Evolutionary conservation across 768 basidiomycete species (phyloP), one percentile per base, ranked within the genome.

Genomic region (Tulasnella calospora): DNA sequence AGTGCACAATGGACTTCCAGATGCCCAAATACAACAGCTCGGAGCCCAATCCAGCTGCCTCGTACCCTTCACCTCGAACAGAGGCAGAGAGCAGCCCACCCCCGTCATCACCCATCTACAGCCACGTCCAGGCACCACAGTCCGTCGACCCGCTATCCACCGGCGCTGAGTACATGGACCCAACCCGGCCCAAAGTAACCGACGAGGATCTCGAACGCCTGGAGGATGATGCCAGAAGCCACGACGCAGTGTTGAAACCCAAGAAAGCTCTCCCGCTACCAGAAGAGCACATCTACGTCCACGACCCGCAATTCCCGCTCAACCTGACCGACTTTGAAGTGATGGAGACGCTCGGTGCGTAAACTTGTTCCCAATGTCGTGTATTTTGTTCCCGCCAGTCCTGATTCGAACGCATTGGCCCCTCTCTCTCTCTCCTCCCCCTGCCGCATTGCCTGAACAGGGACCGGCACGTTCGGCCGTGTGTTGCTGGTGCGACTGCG

Each of bases 381-480:
- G 38, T 76, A 47, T 40, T 27, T 61, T 76, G 75, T 21, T 61
- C 55, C 44, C 40, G 40, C 55, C 73, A 47, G 73, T 74, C 73
- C 44, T 74, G 41, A 76, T 61, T 76, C 19, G 61, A 73, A 71
- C 71, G 67, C 67, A n/a, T 47, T 77, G 67, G 35, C 76, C 23
- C 3, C 15, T 17, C 61, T 27, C 15, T 12, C 33, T 7, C 23
- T 17, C 30, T 9, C 30, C 17, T 7, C 30, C 10, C 27, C 61
- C 33, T 35, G 61, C 61, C 61, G 33, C 61, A 35, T 67, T 33
- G 61, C 61, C 30, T 67, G 27, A 67, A 67, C 33, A 94, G 97
- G 98, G 36, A 97, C 97, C 0, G 98, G 98, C 2, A 99, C 98
- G 0, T 99, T 99, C 85, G 98, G 91, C 71, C 90, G 94, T 78